Evolutionary conservation across 371 early-diverging fungal genomes (phyloP).

Genomic region (Batkoa obscura): DNA sequence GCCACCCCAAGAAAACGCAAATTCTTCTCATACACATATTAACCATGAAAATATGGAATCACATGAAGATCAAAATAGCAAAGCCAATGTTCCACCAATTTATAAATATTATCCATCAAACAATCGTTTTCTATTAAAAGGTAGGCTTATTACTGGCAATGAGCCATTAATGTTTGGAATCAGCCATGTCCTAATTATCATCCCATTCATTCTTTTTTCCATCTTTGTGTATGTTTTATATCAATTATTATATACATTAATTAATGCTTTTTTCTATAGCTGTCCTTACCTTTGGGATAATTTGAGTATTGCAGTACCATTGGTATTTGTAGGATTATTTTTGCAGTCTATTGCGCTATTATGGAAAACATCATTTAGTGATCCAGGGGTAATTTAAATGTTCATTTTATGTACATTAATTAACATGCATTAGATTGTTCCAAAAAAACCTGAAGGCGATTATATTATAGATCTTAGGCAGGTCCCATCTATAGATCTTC

Average conservation of each 20-base stretch:
- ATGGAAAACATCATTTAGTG: conserved; percentile 69
- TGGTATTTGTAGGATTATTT: conserved; percentile 55
- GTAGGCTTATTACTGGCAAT: conserved; percentile 43
- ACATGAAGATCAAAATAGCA: too few relatives aligned
- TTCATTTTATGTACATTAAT: not conserved
- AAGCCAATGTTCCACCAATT: not conserved
- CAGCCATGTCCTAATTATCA: conserved; percentile 33
- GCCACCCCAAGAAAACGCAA: too few relatives aligned
- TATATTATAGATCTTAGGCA: too few relatives aligned
- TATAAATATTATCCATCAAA: conserved; percentile 4
- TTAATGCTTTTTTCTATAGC: conserved; percentile 11
- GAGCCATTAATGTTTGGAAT: conserved; percentile 37
- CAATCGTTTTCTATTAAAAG: conserved; percentile 32
- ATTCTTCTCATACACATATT: too few relatives aligned
- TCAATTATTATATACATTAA: conserved; percentile 5
- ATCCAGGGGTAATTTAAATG: conserved; percentile 53
- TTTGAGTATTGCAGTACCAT: conserved; percentile 34
- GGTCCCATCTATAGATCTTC: too few relatives aligned
- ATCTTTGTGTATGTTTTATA: conserved; percentile 35
- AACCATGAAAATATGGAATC: too few relatives aligned
- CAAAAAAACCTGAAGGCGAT: too few relatives aligned
- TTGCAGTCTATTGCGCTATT: conserved; percentile 44
- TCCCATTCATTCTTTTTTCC: conserved; percentile 38
- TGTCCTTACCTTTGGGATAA: conserved; percentile 46
- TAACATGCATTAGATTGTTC: not conserved